A percentile compares a stretch with the other conserved stretches of the same genome.
These are phyloP conservation scores for Strobilomyces dryophilus DNA, from an alignment of 768 basidiomycete genomes.

Conservation along the genomic window DNA sequence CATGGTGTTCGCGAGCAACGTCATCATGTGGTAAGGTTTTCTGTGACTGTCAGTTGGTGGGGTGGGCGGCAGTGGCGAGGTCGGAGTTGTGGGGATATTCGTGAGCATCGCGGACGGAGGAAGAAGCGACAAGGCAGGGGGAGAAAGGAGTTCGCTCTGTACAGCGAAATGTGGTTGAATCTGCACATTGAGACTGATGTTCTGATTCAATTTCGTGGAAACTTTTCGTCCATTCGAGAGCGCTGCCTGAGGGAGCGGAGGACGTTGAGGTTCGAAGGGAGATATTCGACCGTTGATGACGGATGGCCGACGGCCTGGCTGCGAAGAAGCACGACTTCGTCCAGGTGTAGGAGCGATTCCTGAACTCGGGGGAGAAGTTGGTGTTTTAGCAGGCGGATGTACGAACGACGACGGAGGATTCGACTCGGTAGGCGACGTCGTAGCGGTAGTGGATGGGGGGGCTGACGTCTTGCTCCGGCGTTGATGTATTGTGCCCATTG, in stretches of 20 bases:
- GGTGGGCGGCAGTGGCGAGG: slow-evolving; percentile 70
- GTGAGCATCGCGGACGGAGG: slow-evolving; percentile 45
- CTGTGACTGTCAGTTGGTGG: slow-evolving; percentile 70
- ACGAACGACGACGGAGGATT: slow-evolving; percentile 34
- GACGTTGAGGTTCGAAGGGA: slow-evolving; percentile 46
- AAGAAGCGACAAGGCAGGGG: slow-evolving; percentile 36
- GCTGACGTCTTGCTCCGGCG: slow-evolving; percentile 64
- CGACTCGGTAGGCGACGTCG: slow-evolving; percentile 36
- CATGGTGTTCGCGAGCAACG: slow-evolving; percentile 74
- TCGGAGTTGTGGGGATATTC: slow-evolving; percentile 68
- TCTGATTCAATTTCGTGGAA: slow-evolving; percentile 56
- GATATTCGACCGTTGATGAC: slow-evolving; percentile 48
- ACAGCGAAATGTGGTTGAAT: slow-evolving; percentile 47
- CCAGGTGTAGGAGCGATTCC: slow-evolving; percentile 34
- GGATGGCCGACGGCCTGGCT: slow-evolving; percentile 70
- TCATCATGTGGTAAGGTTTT: slow-evolving; percentile 91
- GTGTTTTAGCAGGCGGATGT: slow-evolving; percentile 26
- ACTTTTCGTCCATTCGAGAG: slow-evolving; percentile 51
- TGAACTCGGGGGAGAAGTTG: slow-evolving; percentile 40
- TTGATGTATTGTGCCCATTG: slow-evolving; percentile 63
- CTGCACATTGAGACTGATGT: slow-evolving; percentile 38
- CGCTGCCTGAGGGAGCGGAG: slow-evolving; percentile 45
- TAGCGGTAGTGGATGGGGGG: slow-evolving; percentile 39
- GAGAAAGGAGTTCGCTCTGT: slow-evolving; percentile 48
- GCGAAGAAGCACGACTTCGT: slow-evolving; percentile 69